These are phyloP conservation scores for Coemansia pectinata DNA, from an alignment of 192 early-diverging fungal genomes.

Conservation along the genomic window DNA sequence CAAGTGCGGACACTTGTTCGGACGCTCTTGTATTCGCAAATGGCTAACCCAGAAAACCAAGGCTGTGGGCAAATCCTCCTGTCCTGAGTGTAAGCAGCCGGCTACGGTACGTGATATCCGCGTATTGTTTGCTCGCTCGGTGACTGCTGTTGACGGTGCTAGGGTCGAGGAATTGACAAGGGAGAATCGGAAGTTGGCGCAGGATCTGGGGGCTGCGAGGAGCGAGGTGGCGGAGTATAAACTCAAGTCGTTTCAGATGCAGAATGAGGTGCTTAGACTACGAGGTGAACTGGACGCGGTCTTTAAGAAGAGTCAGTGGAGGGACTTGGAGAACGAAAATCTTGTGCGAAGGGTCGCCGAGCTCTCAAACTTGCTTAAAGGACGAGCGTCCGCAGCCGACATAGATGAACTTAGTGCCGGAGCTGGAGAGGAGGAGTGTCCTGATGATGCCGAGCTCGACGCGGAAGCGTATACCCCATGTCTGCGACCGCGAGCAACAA, in stretches of 20 bases:
- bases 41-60: conserved; percentile 28
- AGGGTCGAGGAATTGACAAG: conserved; percentile 1
- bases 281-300: conserved; percentile 14
- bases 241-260: conserved; percentile 15
- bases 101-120: conserved; percentile 34
- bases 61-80: not conserved
- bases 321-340: conserved; percentile 17
- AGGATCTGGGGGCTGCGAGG: not conserved
- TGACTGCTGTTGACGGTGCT: conserved; percentile 19
- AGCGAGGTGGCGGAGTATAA: not conserved
- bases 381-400: too few species aligned
- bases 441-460: not conserved
- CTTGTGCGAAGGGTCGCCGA: not conserved
- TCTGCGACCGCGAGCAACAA: conserved; percentile 17
- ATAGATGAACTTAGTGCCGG: not conserved
- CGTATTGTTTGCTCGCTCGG: conserved; percentile 26
- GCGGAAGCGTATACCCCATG: not conserved
- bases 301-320: conserved; percentile 1
- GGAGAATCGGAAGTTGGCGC: conserved; percentile 8
- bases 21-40: conserved; percentile 29
- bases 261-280: conserved; percentile 15
- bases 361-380: too few species aligned
- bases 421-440: not conserved
- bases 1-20: conserved; percentile 49
- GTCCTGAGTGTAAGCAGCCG: conserved; percentile 43